Evolutionary conservation across 768 basidiomycete species (phyloP).

Genomic region (Fomitopsis serialis): DNA sequence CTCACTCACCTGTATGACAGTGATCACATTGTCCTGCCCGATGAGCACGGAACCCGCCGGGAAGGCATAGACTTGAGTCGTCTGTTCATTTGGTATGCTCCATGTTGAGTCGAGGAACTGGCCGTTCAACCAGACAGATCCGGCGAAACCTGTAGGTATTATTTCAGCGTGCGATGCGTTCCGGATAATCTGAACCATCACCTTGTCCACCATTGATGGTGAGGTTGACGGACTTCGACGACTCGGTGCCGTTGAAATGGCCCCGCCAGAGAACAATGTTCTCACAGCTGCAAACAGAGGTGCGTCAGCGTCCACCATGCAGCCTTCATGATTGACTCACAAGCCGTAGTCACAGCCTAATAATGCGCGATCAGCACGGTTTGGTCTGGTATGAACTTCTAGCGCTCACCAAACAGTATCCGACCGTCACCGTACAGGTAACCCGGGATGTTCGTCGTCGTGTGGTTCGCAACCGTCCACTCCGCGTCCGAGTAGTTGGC

Average conservation of each 20-base stretch:
- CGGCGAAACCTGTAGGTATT: constrained; percentile 57
- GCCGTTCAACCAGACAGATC: constrained; percentile 76
- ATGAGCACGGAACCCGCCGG: constrained; percentile 46
- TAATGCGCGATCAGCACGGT: background rate
- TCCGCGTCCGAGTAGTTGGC: constrained; percentile 50
- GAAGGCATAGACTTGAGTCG: constrained; percentile 62
- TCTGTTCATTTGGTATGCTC: constrained; percentile 56
- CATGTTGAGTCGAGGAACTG: constrained; percentile 65
- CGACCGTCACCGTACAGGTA: constrained; percentile 72
- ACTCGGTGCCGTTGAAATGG: constrained; percentile 61
- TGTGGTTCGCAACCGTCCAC: constrained; percentile 68
- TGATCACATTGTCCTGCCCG: constrained; percentile 67
- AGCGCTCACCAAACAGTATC: constrained; percentile 52
- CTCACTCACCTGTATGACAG: constrained; percentile 49
- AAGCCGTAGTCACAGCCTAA: constrained; percentile 76
- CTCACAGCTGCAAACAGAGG: constrained; percentile 54
- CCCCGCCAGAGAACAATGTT: constrained; percentile 80
- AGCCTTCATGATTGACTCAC: constrained; percentile 34
- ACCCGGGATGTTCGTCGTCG: constrained; percentile 64
- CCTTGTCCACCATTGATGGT: constrained; percentile 81
- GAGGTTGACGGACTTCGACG: constrained; percentile 60
- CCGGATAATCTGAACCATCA: constrained; percentile 18
- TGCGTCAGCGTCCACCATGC: too few species aligned
- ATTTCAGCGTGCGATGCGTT: background rate
- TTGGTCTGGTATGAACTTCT: too few species aligned